A percentile compares a stretch with the other conserved stretches of the same genome.
These are phyloP conservation scores for Geotrichum fermentans DNA, from an alignment of 1,139 yeast genomes.

Conservation along the genomic window DNA sequence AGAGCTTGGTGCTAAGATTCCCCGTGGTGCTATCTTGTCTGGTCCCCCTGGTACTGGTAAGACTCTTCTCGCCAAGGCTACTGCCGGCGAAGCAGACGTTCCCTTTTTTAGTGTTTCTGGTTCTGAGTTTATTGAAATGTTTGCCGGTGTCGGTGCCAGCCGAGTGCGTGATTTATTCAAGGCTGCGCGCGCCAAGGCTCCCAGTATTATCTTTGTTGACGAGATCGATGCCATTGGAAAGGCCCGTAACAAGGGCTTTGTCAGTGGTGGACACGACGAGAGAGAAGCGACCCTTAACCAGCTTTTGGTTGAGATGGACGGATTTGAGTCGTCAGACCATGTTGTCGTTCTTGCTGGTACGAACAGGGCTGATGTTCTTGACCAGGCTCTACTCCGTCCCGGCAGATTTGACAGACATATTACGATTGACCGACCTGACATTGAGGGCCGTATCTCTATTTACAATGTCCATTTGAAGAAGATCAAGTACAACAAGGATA, in stretches of 20 bases:
- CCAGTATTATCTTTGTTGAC: conserved; percentile 89
- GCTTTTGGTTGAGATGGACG: conserved; percentile 95
- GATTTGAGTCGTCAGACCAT: conserved; percentile 83
- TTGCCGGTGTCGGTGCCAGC: conserved; percentile 98
- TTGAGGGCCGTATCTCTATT: conserved; percentile 88
- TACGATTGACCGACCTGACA: conserved; percentile 84
- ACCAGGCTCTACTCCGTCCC: conserved; percentile 88
- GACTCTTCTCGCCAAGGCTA: conserved; percentile 93
- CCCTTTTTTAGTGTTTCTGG: conserved; percentile 94
- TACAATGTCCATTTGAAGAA: conserved; percentile 77
- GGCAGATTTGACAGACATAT: conserved; percentile 96
- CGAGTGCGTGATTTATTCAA: conserved; percentile 92
- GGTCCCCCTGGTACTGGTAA: conserved; percentile 99
- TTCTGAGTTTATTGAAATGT: conserved; percentile 98
- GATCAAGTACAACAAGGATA: conserved; percentile 50
- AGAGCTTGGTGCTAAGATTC: conserved; percentile 90
- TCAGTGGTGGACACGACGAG: conserved; percentile 89
- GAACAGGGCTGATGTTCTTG: conserved; percentile 88
- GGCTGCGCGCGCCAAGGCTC: conserved; percentile 89
- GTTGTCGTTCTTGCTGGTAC: conserved; percentile 98
- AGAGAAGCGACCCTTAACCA: conserved; percentile 95
- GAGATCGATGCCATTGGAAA: conserved; percentile 98
- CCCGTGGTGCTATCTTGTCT: conserved; percentile 93
- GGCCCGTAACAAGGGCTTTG: conserved; percentile 77
- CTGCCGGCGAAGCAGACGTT: conserved; percentile 98